A percentile compares a stretch with the other conserved stretches of the same genome.
phyloP scores from a whole-genome alignment of 768 basidiomycete species.

The Mycena rebaudengoi region DNA sequence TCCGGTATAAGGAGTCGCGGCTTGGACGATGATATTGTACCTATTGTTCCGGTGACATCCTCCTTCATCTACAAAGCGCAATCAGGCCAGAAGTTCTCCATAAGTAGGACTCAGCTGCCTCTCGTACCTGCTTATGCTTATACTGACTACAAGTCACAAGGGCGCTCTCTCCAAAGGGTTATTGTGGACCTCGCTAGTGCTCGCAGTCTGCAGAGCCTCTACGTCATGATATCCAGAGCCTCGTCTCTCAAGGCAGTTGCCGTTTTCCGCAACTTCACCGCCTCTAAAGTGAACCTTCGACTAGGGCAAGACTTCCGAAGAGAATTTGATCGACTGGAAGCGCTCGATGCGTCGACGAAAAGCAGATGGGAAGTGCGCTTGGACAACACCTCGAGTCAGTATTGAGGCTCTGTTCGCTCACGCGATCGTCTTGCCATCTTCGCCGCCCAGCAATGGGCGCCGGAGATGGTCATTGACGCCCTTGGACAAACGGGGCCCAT shows the following conservation, averaged over 20 bases:
- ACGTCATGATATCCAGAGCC: slow-evolving; percentile 41
- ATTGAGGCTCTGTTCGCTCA: no score
- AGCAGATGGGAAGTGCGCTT: no score
- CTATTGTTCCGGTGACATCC: not conserved
- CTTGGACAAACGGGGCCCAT: no score
- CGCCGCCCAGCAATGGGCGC: no score
- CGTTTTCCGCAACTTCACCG: slow-evolving; percentile 32
- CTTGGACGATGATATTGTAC: not conserved
- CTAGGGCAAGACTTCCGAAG: slow-evolving; percentile 21
- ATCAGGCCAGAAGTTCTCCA: not conserved
- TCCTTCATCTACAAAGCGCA: not conserved
- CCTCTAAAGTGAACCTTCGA: slow-evolving; percentile 24
- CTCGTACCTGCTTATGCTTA: slow-evolving; percentile 36
- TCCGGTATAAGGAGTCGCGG: not conserved
- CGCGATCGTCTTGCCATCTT: no score
- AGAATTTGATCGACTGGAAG: not conserved
- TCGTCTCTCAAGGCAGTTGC: slow-evolving; percentile 28
- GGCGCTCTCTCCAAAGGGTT: slow-evolving; percentile 29
- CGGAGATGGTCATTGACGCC: no score
- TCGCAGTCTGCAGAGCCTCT: slow-evolving; percentile 29
- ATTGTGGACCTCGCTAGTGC: slow-evolving; percentile 34
- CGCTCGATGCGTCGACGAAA: not conserved
- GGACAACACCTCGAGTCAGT: no score
- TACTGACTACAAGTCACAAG: slow-evolving; percentile 39
- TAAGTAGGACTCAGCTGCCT: slow-evolving; percentile 25